Evolutionary conservation across 352 stramenopile genomes (phyloP).

Genomic region (Phytophthora litchii): DNA sequence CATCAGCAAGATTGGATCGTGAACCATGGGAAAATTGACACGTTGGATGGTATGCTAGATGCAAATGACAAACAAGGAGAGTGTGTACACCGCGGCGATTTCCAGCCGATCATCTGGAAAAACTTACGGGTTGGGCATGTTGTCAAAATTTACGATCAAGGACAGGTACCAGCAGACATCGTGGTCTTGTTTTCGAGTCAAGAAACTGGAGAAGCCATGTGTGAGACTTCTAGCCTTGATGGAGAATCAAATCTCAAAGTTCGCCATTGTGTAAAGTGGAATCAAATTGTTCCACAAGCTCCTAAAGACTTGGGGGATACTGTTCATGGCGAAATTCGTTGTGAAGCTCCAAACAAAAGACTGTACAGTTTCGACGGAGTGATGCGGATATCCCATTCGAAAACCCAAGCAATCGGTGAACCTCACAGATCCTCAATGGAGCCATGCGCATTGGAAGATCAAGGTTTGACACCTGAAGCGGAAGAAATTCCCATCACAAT

Average conservation of each 20-base stretch:
- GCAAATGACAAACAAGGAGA: slow-evolving; percentile 2
- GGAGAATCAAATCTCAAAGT: slow-evolving; percentile 88
- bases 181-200: slow-evolving; percentile 89
- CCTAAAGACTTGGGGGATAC: slow-evolving; percentile 54
- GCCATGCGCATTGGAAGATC: slow-evolving; percentile 4
- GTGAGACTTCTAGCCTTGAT: slow-evolving; percentile 84
- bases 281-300: slow-evolving; percentile 41
- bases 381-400: slow-evolving; percentile 47
- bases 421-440: background rate
- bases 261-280: slow-evolving; percentile 67
- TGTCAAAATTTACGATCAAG: slow-evolving; percentile 86
- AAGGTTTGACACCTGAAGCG: slow-evolving; percentile 18
- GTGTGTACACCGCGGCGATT: slow-evolving; percentile 33
- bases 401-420: slow-evolving; percentile 15
- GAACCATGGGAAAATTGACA: slow-evolving; percentile 68
- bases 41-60: slow-evolving; percentile 20
- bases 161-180: slow-evolving; percentile 93
- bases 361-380: slow-evolving; percentile 86
- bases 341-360: slow-evolving; percentile 79
- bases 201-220: slow-evolving; percentile 72
- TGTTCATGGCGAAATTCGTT: slow-evolving; percentile 70
- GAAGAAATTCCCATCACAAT: slow-evolving; percentile 81
- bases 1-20: slow-evolving; percentile 79
- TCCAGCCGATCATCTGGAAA: slow-evolving; percentile 81
- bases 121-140: slow-evolving; percentile 89